Percentiles rank a stretch among this genome's conserved stretches.
These are phyloP conservation scores for Fusarium sp. DNA, from an alignment of 2,329 filamentous ascomycete genomes.

Conservation along the genomic window DNA sequence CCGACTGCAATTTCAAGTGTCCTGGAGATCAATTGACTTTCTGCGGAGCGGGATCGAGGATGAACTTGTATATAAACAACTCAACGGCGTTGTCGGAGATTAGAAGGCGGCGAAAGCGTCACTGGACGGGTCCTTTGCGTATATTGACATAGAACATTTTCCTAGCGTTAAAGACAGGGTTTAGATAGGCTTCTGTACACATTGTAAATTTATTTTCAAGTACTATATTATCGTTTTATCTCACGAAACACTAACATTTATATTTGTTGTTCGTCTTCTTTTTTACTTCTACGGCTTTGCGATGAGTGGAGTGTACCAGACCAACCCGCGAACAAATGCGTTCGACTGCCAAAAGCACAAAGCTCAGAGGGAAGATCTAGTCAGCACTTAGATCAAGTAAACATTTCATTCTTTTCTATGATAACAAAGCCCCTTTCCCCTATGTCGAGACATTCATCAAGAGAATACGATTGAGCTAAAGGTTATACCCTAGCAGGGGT, in stretches of 20 bases:
- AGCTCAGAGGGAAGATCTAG: too few relatives aligned
- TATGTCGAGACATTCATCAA: too few relatives aligned
- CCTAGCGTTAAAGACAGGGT: neutral
- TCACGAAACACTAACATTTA: too few relatives aligned
- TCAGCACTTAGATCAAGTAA: too few relatives aligned
- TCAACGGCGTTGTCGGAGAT: slow-evolving; percentile 17
- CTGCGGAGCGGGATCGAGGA: slow-evolving; percentile 48
- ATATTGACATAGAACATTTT: neutral
- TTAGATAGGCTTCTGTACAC: neutral
- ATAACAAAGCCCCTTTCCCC: too few relatives aligned
- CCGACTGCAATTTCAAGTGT: slow-evolving; percentile 50
- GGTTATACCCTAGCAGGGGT: too few relatives aligned
- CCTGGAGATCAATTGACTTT: slow-evolving; percentile 49
- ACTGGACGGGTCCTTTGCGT: neutral
- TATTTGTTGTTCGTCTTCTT: neutral
- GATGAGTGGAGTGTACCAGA: too few relatives aligned
- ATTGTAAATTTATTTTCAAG: neutral
- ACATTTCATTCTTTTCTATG: too few relatives aligned
- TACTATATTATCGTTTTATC: too few relatives aligned
- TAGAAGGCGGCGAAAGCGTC: slow-evolving; percentile 18
- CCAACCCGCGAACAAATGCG: too few relatives aligned
- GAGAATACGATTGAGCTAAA: too few relatives aligned
- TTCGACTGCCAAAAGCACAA: too few relatives aligned
- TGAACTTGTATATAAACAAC: slow-evolving; percentile 51
- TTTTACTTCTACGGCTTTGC: neutral